These are phyloP conservation scores for Saccharomyces hybrid DNA, from an alignment of 1,139 yeast genomes.

Conservation along the genomic window DNA sequence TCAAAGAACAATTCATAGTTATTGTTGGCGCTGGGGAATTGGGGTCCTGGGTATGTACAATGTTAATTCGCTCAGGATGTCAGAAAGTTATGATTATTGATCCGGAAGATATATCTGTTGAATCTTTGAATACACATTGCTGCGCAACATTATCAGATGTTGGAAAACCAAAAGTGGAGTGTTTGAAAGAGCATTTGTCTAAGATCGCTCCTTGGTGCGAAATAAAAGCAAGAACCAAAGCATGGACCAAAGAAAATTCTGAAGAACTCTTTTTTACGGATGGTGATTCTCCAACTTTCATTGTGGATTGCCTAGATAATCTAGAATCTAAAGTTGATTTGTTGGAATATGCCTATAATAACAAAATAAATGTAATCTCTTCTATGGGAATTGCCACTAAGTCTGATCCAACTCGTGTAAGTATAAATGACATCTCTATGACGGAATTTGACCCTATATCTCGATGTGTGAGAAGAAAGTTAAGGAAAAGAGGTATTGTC, in stretches of 20 bases:
- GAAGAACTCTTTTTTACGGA: conserved; percentile 49
- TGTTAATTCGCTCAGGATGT: conserved; percentile 87
- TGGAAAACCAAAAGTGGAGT: conserved; percentile 80
- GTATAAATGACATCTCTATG: conserved; percentile 65
- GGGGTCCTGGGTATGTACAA: conserved; percentile 92
- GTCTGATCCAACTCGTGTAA: conserved; percentile 75
- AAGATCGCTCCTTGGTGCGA: conserved; percentile 87
- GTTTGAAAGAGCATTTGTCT: conserved; percentile 55
- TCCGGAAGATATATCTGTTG: conserved; percentile 89
- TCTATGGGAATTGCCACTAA: conserved; percentile 97
- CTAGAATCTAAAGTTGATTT: conserved; percentile 91
- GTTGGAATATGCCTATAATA: conserved; percentile 59
- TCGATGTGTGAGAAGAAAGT: conserved; percentile 75
- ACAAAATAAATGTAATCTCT: conserved; percentile 58
- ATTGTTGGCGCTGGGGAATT: conserved; percentile 99
- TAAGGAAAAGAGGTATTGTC: conserved; percentile 71
- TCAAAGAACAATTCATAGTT: conserved; percentile 66
- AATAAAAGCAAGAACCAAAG: conserved; percentile 65
- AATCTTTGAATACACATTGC: conserved; percentile 88
- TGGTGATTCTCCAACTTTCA: conserved; percentile 53
- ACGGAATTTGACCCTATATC: conserved; percentile 92
- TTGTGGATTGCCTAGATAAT: conserved; percentile 92
- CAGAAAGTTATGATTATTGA: conserved; percentile 75
- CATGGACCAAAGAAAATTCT: conserved; percentile 66
- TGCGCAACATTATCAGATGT: conserved; percentile 85